Conservation (phyloP, 228 moss, liverwort and hornwort species). For the Sphagnum fallax region DNA sequence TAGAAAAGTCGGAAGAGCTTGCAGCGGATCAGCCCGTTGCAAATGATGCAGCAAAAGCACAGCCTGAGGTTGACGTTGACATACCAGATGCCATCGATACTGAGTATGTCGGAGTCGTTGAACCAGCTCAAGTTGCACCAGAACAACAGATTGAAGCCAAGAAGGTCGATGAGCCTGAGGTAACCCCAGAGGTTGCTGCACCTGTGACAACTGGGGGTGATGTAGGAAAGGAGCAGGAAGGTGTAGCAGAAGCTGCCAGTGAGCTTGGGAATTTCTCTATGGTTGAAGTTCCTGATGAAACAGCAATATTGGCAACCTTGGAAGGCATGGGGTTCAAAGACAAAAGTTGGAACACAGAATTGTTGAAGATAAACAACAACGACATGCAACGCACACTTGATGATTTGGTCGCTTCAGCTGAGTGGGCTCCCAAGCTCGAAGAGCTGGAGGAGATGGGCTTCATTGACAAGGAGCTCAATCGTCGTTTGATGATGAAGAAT, state of each 20-base stretch:
- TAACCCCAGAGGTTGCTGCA: background rate
- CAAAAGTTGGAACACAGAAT: too few species aligned
- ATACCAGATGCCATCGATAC: background rate
- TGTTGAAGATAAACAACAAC: too few species aligned
- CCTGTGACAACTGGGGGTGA: conserved; percentile 11
- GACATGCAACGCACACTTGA: too few species aligned
- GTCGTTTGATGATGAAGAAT: conserved; percentile 35
- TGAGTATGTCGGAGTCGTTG: background rate
- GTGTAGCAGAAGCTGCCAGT: conserved; percentile 60
- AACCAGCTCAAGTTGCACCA: conserved; percentile 12
- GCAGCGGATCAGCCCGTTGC: background rate
- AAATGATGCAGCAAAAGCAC: background rate
- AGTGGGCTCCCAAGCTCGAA: too few species aligned
- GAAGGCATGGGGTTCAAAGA: too few species aligned
- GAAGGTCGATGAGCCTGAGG: background rate
- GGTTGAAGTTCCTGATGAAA: conserved; percentile 37
- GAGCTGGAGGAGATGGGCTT: conserved; percentile 10
- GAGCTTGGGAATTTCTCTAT: conserved; percentile 72
- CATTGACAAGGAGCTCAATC: conserved; percentile 19
- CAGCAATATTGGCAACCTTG: conserved; percentile 8
- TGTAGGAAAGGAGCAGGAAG: conserved; percentile 28
- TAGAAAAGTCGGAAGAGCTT: background rate
- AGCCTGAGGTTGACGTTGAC: background rate
- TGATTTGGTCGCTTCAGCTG: too few species aligned
- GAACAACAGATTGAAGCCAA: conserved; percentile 21